Evolutionary conservation across 2,329 filamentous ascomycete species (phyloP), one percentile per base, ranked within the genome.

Genomic region (Fusarium sp.): DNA sequence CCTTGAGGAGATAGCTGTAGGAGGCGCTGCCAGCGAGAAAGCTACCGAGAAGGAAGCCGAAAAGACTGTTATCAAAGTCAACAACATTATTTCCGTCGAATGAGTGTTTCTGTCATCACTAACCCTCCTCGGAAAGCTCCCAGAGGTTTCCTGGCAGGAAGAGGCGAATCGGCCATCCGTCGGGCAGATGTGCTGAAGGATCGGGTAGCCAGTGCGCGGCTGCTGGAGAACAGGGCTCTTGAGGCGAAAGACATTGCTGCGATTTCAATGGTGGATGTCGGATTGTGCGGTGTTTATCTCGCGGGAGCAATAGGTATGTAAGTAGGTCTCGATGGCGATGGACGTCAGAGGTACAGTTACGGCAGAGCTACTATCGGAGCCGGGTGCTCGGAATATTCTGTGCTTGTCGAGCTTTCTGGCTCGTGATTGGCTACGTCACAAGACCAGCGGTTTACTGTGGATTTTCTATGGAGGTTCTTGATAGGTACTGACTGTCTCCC

Each of bases 1-100:
- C 95, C 81, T 95, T 91, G 77, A 98, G 85, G 75, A 97, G 90
- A 83, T 98, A 98, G 82, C 94, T 95, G 86, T 98, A 98, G 77
- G 97, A 92, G 65, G 90, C 92, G 58, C 89, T 89, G 78, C 94
- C 95, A 48, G 95, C 91, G 58, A 94, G 86, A 51, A 93, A 91
- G 71, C 93, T 91, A 74, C 95, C 95, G 72, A 96, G 87, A 56
- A 98, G 91, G 86, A 98, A 98, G 58, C 95, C 95, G 78, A 97
- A 94, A 68, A 98, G 85, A 65, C 95, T 98, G 77, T 64, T 68
- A 36, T 30, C 42, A 58, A 53, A 18, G 54, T 74, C 30, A 74
- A 72, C 35, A 51, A 70, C n/a, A 30, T 36, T 55, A 38, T 22
- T 22, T 26, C 41, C 7, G 50, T 39, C 35, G 14, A 35, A 15